A percentile compares a stretch with the other conserved stretches of the same genome.
phyloP scores from a whole-genome alignment of 1,139 yeast species.

The Lodderomyces theae region DNA sequence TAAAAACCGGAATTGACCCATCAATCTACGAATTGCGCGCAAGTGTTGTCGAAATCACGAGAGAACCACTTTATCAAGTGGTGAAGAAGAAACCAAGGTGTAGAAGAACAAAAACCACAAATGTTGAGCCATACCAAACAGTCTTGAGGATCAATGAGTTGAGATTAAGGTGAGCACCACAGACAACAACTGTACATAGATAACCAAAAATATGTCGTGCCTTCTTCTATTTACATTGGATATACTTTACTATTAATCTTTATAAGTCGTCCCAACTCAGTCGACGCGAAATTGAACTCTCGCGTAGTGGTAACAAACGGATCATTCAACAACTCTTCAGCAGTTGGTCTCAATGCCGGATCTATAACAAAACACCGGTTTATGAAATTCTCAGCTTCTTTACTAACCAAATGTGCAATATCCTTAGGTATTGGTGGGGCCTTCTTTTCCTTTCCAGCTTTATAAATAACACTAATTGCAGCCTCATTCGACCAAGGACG shows the following conservation, averaged over 20 bases:
- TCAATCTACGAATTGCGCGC: slow-evolving; percentile 64
- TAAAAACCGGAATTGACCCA: slow-evolving; percentile 32
- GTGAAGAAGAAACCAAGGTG: slow-evolving; percentile 72
- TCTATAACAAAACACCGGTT: slow-evolving; percentile 77
- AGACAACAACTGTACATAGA: neutral
- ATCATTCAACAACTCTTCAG: slow-evolving; percentile 61
- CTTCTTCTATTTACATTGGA: slow-evolving; percentile 1
- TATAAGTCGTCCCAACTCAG: slow-evolving; percentile 56
- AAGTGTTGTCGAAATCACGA: slow-evolving; percentile 79
- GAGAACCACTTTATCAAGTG: slow-evolving; percentile 66
- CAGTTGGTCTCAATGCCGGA: slow-evolving; percentile 86
- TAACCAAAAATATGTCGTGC: too few relatives aligned
- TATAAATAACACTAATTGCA: slow-evolving; percentile 73
- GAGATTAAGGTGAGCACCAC: slow-evolving; percentile 31
- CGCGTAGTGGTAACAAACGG: slow-evolving; percentile 46
- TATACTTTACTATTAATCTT: slow-evolving; percentile 19
- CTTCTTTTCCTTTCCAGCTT: slow-evolving; percentile 68
- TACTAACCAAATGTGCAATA: slow-evolving; percentile 53
- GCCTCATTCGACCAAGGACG: slow-evolving; percentile 83
- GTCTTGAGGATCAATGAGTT: slow-evolving; percentile 77
- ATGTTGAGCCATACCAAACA: slow-evolving; percentile 78
- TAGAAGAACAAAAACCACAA: slow-evolving; percentile 77
- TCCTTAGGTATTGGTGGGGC: slow-evolving; percentile 97
- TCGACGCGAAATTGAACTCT: slow-evolving; percentile 57
- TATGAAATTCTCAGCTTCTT: slow-evolving; percentile 66